Conservation (phyloP, 2,329 filamentous ascomycete species). For the Colletotrichum liriopes region DNA sequence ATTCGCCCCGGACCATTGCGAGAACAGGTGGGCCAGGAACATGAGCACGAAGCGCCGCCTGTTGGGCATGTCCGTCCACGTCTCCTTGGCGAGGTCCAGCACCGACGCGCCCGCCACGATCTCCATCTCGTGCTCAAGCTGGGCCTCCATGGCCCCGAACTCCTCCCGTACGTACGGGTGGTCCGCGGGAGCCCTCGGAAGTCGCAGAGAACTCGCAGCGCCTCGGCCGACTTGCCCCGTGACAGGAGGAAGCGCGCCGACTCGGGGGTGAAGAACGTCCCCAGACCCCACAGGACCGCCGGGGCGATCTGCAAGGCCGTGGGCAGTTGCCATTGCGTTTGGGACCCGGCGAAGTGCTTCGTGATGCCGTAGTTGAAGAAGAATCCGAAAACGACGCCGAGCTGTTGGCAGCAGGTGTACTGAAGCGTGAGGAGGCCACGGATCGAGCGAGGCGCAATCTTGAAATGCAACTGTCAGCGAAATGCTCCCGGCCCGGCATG, state of each 20-base stretch:
- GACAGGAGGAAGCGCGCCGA: slow-evolving; percentile 48
- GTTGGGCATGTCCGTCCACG: slow-evolving; percentile 48
- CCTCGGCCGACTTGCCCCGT: slow-evolving; percentile 44
- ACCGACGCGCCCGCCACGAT: slow-evolving; percentile 49
- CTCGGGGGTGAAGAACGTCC: slow-evolving; percentile 48
- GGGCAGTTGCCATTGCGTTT: slow-evolving; percentile 50
- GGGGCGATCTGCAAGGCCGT: slow-evolving; percentile 48
- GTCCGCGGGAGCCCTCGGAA: slow-evolving; percentile 48
- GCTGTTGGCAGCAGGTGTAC: slow-evolving; percentile 53
- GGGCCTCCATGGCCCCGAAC: slow-evolving; percentile 50
- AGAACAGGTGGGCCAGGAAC: slow-evolving; percentile 49
- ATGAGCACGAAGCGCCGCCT: slow-evolving; percentile 51
- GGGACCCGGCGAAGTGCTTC: slow-evolving; percentile 45
- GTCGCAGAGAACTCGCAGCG: slow-evolving; percentile 43
- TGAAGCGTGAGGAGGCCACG: slow-evolving; percentile 52
- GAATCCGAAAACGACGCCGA: slow-evolving; percentile 53
- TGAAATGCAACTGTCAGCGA: not conserved
- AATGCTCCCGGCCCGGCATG: not conserved
- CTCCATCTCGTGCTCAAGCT: slow-evolving; percentile 54
- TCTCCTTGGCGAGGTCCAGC: slow-evolving; percentile 54
- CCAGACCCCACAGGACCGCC: slow-evolving; percentile 48
- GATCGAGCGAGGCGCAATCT: slow-evolving; percentile 49
- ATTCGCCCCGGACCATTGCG: slow-evolving; percentile 50
- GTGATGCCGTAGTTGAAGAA: slow-evolving; percentile 56
- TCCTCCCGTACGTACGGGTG: slow-evolving; percentile 49